Evolutionary conservation across 1,139 yeast genomes (phyloP).

Genomic region (Yamadazyma dendronema): DNA sequence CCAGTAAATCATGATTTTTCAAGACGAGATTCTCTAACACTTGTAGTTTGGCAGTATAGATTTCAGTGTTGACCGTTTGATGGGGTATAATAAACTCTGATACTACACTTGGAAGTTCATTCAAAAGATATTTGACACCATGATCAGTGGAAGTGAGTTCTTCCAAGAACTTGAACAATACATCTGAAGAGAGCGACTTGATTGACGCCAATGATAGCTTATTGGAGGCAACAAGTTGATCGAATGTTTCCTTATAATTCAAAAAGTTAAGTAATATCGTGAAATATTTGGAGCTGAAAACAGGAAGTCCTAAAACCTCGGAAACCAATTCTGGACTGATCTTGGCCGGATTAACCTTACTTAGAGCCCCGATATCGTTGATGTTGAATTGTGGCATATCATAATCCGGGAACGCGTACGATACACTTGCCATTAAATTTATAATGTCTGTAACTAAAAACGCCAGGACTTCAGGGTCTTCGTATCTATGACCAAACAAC

Average conservation of each 20-base stretch:
- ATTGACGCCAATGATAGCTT: constrained; percentile 20
- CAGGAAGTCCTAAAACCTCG: constrained; percentile 19
- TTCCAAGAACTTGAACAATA: constrained; percentile 23
- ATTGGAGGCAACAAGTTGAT: constrained; percentile 14
- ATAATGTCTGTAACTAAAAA: constrained; percentile 20
- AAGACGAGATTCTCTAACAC: constrained; percentile 26
- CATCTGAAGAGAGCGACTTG: constrained; percentile 24
- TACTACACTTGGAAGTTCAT: constrained; percentile 26
- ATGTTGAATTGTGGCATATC: constrained; percentile 12
- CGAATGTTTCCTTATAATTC: constrained; percentile 20
- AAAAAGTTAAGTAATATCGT: constrained; percentile 30
- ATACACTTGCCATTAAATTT: constrained; percentile 18
- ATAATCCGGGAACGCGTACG: constrained; percentile 13
- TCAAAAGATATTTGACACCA: constrained; percentile 26
- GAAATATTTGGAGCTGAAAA: constrained; percentile 24
- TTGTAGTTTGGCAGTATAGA: constrained; percentile 27
- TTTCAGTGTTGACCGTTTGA: constrained; percentile 19
- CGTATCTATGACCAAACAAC: constrained; percentile 7
- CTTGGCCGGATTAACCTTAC: constrained; percentile 23
- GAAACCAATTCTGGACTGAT: constrained; percentile 17
- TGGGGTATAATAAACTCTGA: constrained; percentile 20
- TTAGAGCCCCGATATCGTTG: constrained; percentile 22
- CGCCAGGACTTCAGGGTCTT: constrained; percentile 13
- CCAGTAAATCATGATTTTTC: constrained; percentile 17
- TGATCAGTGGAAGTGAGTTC: constrained; percentile 22